Base-by-base conservation (phyloP, 176 grass and related monocot species). In the Carex cristatella region DNA sequence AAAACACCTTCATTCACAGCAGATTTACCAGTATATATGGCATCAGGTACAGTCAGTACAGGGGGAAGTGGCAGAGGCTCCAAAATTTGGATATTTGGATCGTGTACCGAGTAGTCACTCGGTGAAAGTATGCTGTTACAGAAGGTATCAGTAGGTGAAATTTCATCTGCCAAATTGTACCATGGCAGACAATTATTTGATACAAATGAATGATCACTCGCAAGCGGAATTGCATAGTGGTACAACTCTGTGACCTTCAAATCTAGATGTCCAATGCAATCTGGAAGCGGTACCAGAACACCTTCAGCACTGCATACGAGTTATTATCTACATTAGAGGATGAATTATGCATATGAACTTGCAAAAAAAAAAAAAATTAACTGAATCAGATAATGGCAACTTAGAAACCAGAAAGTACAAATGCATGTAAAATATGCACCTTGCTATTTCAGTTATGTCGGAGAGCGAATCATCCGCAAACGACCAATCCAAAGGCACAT, bases 401-500 rank as follows among this genome's bases (percentile, higher is more conserved):
- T 33, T 72, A 51, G 32, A 46, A 62, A 76, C 13, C 3, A 64
- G 12, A 78, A 64, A 61, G 46, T 33, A 79, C 12, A 61, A n/a
- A 65, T 78, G 6, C 31, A 79, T 32, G 40, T 30, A 44, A 1
- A 11, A 15, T 6, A 69, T 79, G 46, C 2, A 81, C 85, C 85
- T 86, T 1, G 14, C 19, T 4, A 81, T 35, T 59, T 81, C 54
- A 58, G 77, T 53, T 33, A 86, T 79, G 3, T 62, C 75, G 7
- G 85, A 60, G 2, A 56, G 18, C 5, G 65, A 54, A 48, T 81
- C 73, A 14, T 7, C 10, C 0, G 69, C 54, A 37, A 85, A 83
- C 0, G 70, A 78, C 84, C 70, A 85, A 74, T 85, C 84, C 1
- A 85, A 15, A 58, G 53, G 51, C 49, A 40, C 67, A 61, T 27